Evolutionary conservation across 1,139 yeast genomes (phyloP).

Genomic region (Candida anutae): DNA sequence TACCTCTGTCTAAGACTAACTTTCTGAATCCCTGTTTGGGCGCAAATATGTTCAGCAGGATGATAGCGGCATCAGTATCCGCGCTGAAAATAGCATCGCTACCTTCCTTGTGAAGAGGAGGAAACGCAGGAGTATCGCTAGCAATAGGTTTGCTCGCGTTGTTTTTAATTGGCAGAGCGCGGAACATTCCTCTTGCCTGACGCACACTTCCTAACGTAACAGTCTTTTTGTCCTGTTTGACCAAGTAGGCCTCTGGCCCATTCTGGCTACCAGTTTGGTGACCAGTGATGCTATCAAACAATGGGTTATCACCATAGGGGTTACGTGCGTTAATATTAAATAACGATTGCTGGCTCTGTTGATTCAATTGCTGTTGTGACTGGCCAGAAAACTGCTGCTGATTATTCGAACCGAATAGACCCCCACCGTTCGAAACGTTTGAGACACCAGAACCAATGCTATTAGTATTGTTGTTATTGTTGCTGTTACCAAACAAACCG

Average conservation of each 20-base stretch:
- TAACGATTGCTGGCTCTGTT: conserved; percentile 23
- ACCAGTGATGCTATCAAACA: conserved; percentile 41
- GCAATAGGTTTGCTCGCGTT: no score
- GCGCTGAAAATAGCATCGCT: conserved; percentile 14
- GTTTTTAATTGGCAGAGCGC: conserved; percentile 40
- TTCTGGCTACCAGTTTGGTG: conserved; percentile 4
- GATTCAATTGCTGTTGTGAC: conserved; percentile 10
- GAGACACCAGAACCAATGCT: conserved; percentile 1
- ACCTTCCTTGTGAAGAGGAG: conserved; percentile 5
- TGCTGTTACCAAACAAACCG: conserved; percentile 8
- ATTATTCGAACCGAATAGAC: conserved; percentile 10
- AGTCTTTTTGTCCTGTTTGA: conserved; percentile 36
- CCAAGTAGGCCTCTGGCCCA: not conserved
- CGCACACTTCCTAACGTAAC: conserved; percentile 41
- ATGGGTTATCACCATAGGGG: conserved; percentile 68
- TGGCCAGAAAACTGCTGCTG: conserved; percentile 4
- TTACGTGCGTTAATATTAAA: conserved; percentile 49
- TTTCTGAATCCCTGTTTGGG: conserved; percentile 54
- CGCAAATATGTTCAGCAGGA: conserved; percentile 65
- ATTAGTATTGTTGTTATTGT: conserved; percentile 13
- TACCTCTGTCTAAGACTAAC: conserved; percentile 46
- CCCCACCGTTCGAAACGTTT: conserved; percentile 13
- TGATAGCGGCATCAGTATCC: conserved; percentile 55
- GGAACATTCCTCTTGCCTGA: conserved; percentile 1
- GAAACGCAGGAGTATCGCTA: no score